Evolutionary conservation across 192 early-diverging fungal species (phyloP).

Genomic region (Gonapodya prolifera): DNA sequence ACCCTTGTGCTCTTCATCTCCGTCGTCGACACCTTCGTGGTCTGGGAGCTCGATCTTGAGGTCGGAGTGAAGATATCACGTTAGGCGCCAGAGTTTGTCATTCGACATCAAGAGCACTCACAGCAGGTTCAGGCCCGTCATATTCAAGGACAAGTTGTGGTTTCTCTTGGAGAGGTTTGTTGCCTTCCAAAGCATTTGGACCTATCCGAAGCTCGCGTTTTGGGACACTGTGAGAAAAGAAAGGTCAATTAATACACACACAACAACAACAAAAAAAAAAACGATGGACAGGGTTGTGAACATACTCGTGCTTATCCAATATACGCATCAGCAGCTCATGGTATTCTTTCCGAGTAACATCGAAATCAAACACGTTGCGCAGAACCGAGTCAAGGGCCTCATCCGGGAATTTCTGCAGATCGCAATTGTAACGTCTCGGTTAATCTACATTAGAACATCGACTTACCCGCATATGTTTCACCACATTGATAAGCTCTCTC

Average conservation of each 20-base stretch:
- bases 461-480: slow-evolving; percentile 64
- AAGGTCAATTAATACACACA: too few relatives aligned
- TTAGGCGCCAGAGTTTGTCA: too few relatives aligned
- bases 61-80: too few relatives aligned
- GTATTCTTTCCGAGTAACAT: slow-evolving; percentile 34
- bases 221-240: neutral
- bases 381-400: slow-evolving; percentile 55
- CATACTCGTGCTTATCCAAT: slow-evolving; percentile 59
- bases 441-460: neutral
- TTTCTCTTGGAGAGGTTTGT: neutral
- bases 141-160: neutral
- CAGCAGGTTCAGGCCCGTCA: neutral
- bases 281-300: too few relatives aligned
- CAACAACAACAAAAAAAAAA: too few relatives aligned
- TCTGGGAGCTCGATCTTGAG: too few relatives aligned
- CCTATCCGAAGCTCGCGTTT: neutral
- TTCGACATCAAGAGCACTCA: too few relatives aligned
- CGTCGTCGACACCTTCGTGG: slow-evolving; percentile 24
- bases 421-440: neutral
- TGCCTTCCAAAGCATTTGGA: neutral
- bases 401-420: slow-evolving; percentile 42
- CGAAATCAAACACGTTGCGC: slow-evolving; percentile 73
- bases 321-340: slow-evolving; percentile 52
- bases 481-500: slow-evolving; percentile 64
- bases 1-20: slow-evolving; percentile 27